These are phyloP conservation scores for Bryoerythrophyllum caledonicum DNA, from an alignment of 225 moss, liverwort and hornwort genomes.

Conservation along the genomic window DNA sequence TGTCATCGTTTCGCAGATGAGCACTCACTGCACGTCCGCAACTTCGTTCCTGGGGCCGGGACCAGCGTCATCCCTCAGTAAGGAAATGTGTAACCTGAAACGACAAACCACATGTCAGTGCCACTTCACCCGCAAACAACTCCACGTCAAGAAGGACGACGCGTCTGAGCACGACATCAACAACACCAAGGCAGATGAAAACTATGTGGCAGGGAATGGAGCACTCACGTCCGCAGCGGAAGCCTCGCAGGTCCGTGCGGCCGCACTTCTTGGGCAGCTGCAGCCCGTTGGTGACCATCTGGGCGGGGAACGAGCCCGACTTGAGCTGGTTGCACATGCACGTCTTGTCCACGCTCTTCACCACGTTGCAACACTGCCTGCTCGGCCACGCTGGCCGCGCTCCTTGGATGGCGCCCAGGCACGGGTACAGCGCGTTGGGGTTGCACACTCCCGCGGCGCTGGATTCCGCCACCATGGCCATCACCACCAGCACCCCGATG, in stretches of 20 bases:
- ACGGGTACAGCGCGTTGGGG: constrained; percentile 2
- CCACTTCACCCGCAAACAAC: neutral
- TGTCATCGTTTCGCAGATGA: neutral
- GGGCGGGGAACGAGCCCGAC: constrained; percentile 15
- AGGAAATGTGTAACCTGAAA: neutral
- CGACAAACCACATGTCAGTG: neutral
- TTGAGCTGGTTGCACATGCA: constrained; percentile 33
- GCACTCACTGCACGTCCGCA: too few species aligned
- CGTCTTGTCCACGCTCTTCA: constrained; percentile 24
- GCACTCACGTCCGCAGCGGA: constrained; percentile 13
- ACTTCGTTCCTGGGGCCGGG: too few species aligned
- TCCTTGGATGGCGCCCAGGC: constrained; percentile 11
- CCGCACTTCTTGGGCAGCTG: constrained; percentile 18
- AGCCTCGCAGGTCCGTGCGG: constrained; percentile 3
- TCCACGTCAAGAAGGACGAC: neutral
- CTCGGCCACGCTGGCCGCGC: constrained; percentile 6
- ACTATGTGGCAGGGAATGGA: neutral
- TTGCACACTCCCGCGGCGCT: constrained; percentile 16
- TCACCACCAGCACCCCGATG: constrained; percentile 12
- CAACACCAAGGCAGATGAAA: neutral
- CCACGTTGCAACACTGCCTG: constrained; percentile 24
- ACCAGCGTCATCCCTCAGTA: too few species aligned
- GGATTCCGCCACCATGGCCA: constrained; percentile 12
- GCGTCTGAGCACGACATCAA: neutral
- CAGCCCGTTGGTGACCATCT: constrained; percentile 20